A percentile compares a stretch with the other conserved stretches of the same genome.
phyloP scores from a whole-genome alignment of 169 alveolate genomes.

The Plasmodium vinckei region DNA sequence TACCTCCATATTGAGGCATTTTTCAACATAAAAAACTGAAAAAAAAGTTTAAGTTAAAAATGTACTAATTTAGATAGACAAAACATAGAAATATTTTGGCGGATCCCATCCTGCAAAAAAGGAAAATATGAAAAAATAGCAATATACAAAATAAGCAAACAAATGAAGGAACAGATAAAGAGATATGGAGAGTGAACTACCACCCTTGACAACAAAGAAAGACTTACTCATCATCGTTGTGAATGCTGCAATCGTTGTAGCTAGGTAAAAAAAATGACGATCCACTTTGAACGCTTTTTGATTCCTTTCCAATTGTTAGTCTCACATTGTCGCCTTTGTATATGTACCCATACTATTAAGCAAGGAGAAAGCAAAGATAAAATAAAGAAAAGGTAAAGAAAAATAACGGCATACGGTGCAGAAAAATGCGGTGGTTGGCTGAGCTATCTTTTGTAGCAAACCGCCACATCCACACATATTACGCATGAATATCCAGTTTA shows the following conservation, averaged over 20 bases:
- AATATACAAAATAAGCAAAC: neutral
- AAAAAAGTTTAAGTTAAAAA: neutral
- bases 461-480: neutral
- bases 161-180: neutral
- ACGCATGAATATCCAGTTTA: neutral
- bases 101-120: conserved; percentile 53
- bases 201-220: neutral
- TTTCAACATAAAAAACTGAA: neutral
- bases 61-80: conserved; percentile 31
- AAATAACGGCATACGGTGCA: conserved; percentile 1
- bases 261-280: conserved; percentile 70
- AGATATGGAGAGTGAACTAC: neutral
- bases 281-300: conserved; percentile 53
- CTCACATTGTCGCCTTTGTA: conserved; percentile 76
- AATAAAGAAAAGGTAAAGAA: neutral
- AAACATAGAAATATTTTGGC: conserved; percentile 69
- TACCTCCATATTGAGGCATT: neutral
- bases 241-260: conserved; percentile 57
- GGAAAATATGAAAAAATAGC: neutral
- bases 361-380: neutral
- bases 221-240: conserved; percentile 61
- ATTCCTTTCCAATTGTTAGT: conserved; percentile 60
- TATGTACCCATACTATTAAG: conserved; percentile 52
- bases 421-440: neutral
- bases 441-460: no score